A percentile compares a stretch with the other conserved stretches of the same genome.
Evolutionary conservation across 2,329 filamentous ascomycete species (phyloP).

Genomic region (Aphanoascus verrucosus): DNA sequence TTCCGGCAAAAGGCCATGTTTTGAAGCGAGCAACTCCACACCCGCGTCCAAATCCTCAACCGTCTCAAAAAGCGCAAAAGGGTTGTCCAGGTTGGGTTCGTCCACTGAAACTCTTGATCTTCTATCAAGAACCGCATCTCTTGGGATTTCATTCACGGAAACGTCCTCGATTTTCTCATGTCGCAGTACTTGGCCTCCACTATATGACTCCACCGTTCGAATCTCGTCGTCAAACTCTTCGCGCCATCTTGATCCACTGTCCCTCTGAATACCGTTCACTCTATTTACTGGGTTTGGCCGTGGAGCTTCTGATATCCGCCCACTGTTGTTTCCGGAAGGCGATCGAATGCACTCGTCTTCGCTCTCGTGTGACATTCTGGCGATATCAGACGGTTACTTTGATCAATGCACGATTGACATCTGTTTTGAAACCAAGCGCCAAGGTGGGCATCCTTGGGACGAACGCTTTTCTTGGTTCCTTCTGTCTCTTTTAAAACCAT

Average conservation of each 20-base stretch:
- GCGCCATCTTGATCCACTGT: background rate
- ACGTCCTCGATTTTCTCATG: background rate
- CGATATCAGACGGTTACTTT: background rate
- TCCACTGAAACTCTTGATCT: background rate
- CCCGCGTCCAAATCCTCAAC: slow-evolving; percentile 4
- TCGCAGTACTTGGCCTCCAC: background rate
- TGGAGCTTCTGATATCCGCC: background rate
- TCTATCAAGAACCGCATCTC: background rate
- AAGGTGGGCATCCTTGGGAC: no score
- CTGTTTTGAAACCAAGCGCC: background rate
- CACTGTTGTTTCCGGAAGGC: background rate
- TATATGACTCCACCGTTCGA: background rate
- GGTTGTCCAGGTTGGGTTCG: slow-evolving; percentile 11
- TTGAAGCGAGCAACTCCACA: slow-evolving; percentile 2
- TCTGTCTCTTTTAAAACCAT: no score
- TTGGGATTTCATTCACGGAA: background rate
- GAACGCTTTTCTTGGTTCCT: no score
- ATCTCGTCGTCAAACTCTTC: slow-evolving; percentile 2
- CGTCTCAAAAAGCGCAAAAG: slow-evolving; percentile 6
- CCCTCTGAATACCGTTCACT: background rate
- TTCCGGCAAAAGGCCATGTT: slow-evolving; percentile 1
- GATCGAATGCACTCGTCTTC: background rate
- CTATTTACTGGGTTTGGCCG: background rate
- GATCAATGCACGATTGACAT: background rate
- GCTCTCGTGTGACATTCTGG: background rate